Evolutionary conservation across 495 filamentous ascomycete species (phyloP).

Genomic region (Neurospora pannonica): DNA sequence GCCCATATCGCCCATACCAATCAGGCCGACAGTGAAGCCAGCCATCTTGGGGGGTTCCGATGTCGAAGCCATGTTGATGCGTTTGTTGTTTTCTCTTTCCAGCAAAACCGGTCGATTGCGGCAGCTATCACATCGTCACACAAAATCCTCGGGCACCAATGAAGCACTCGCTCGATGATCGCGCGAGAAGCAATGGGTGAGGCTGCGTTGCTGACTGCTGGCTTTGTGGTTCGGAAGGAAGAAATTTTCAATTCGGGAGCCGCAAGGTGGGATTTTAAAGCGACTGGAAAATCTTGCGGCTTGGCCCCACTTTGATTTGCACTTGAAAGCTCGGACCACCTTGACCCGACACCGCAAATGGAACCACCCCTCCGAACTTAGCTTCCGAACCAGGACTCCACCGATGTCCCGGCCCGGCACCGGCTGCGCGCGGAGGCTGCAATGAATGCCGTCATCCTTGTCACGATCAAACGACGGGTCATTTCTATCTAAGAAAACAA

Average conservation of each 20-base stretch:
- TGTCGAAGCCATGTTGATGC: conserved; percentile 8
- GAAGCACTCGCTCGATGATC: neutral
- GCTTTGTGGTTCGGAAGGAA: conserved; percentile 3
- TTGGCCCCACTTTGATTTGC: conserved; percentile 1
- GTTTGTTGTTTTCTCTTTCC: neutral
- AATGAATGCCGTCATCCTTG: neutral
- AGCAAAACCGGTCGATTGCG: neutral
- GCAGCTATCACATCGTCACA: neutral
- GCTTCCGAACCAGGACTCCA: neutral
- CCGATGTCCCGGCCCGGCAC: neutral
- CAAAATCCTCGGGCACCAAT: neutral
- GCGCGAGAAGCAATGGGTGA: neutral
- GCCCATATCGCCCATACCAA: conserved; percentile 99
- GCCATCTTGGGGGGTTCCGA: conserved; percentile 37
- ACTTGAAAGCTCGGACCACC: neutral
- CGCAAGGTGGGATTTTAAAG: conserved; percentile 9
- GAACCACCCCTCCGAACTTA: neutral
- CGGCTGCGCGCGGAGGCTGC: neutral
- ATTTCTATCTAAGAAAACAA: neutral
- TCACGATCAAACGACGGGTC: neutral
- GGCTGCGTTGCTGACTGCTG: conserved; percentile 2
- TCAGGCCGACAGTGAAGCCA: conserved; percentile 73
- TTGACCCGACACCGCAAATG: neutral
- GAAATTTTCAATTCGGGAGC: conserved; percentile 5
- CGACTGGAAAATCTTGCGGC: neutral